Conservation (phyloP, 2,329 filamentous ascomycete genomes). For the Cadophora luteo-olivacea region DNA sequence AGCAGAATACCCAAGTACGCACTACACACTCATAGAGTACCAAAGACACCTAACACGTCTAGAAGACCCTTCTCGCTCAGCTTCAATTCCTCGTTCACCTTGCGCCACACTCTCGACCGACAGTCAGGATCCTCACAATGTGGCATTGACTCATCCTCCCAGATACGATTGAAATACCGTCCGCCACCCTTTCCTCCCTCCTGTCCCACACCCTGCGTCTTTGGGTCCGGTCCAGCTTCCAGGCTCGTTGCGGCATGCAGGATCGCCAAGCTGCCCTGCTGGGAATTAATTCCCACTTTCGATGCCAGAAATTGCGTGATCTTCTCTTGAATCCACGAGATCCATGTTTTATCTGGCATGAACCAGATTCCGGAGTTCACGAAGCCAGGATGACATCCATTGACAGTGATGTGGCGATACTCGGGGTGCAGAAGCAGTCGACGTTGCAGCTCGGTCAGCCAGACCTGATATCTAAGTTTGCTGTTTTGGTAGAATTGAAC, state of each 20-base stretch:
- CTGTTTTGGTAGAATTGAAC: conserved; percentile 41
- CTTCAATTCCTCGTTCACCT: conserved; percentile 24
- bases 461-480: conserved; percentile 46
- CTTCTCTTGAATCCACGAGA: not conserved
- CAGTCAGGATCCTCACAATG: conserved; percentile 36
- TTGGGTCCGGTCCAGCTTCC: conserved; percentile 26
- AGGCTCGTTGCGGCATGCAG: conserved; percentile 32
- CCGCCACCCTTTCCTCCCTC: conserved; percentile 31
- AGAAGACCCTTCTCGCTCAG: conserved; percentile 23
- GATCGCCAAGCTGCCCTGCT: conserved; percentile 40
- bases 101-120: conserved; percentile 36
- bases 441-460: conserved; percentile 43
- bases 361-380: conserved; percentile 44
- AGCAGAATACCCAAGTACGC: not conserved
- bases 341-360: not conserved
- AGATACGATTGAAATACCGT: conserved; percentile 40
- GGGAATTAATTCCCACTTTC: conserved; percentile 33
- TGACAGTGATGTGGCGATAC: conserved; percentile 43
- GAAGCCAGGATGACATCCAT: conserved; percentile 45
- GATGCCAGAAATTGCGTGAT: conserved; percentile 9
- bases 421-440: conserved; percentile 34
- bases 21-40: not conserved
- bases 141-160: conserved; percentile 39
- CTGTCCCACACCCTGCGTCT: not conserved
- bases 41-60: conserved; percentile 2